phyloP scores from a whole-genome alignment of 78 protist genomes.

The Paratrimastix pyriformis region DNA sequence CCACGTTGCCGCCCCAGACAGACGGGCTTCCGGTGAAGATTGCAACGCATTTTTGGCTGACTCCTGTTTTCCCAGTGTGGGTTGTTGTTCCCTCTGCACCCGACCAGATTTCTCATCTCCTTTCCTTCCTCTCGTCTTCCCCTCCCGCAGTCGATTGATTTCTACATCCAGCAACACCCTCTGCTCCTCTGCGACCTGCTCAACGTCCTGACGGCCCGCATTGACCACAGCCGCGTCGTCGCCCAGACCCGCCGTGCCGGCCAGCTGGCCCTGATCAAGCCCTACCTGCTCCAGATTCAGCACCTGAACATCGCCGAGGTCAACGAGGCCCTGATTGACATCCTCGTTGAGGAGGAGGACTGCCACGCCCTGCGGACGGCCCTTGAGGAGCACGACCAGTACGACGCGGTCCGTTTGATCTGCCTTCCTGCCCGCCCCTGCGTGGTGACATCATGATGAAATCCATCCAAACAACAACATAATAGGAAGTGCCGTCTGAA shows the following conservation, averaged over 20 bases:
- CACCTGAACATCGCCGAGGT: slow-evolving; percentile 46
- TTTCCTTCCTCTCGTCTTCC: slow-evolving; percentile 58
- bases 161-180: slow-evolving; percentile 49
- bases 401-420: slow-evolving; percentile 60
- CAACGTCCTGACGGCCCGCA: slow-evolving; percentile 43
- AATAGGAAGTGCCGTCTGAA: background rate
- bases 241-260: background rate
- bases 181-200: slow-evolving; percentile 75
- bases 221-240: slow-evolving; percentile 78
- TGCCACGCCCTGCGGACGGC: slow-evolving; percentile 70
- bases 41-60: no score
- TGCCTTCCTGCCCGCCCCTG: background rate
- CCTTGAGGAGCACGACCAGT: slow-evolving; percentile 63
- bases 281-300: slow-evolving; percentile 70
- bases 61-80: no score
- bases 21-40: no score
- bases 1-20: no score
- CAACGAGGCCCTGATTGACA: slow-evolving; percentile 87
- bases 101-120: background rate
- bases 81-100: background rate
- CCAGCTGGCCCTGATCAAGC: slow-evolving; percentile 76
- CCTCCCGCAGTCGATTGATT: slow-evolving; percentile 28
- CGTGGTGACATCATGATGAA: background rate
- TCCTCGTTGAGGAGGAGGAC: slow-evolving; percentile 93
- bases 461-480: background rate